phyloP scores from a whole-genome alignment of 371 early-diverging fungal species.

The Paraphysoderma sedebokerense region DNA sequence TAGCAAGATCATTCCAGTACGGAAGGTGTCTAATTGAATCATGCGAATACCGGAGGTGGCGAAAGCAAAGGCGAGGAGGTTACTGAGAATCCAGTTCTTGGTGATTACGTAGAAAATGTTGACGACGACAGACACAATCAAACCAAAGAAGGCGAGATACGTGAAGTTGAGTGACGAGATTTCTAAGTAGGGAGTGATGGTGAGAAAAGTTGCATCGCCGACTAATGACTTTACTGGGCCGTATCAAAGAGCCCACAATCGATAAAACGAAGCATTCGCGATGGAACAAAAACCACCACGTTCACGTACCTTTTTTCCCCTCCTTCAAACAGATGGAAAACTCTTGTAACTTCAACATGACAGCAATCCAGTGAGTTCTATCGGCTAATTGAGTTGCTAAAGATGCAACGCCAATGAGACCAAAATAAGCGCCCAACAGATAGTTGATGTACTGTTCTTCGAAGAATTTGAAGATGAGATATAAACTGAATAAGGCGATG shows the following conservation, averaged over 20 bases:
- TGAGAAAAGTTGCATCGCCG: too few relatives aligned
- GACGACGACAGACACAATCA: slow-evolving; percentile 34
- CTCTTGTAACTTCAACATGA: slow-evolving; percentile 11
- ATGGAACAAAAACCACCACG: too few relatives aligned
- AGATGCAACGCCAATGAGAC: slow-evolving; percentile 60
- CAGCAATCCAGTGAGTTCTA: slow-evolving; percentile 6
- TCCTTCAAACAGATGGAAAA: slow-evolving; percentile 53
- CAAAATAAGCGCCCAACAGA: slow-evolving; percentile 74
- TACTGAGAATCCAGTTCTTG: slow-evolving; percentile 86
- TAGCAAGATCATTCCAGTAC: slow-evolving; percentile 83
- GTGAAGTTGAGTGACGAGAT: slow-evolving; percentile 52
- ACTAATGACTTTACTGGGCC: too few relatives aligned
- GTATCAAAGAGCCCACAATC: too few relatives aligned
- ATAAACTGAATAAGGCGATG: slow-evolving; percentile 59
- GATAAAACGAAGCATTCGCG: too few relatives aligned
- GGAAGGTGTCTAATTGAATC: slow-evolving; percentile 80
- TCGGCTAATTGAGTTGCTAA: slow-evolving; percentile 41
- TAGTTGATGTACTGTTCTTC: slow-evolving; percentile 70
- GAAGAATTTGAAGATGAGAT: slow-evolving; percentile 66
- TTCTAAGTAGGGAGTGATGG: too few relatives aligned
- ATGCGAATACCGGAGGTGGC: slow-evolving; percentile 71
- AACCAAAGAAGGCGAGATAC: slow-evolving; percentile 39
- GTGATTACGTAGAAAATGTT: slow-evolving; percentile 60
- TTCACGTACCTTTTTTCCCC: slow-evolving; percentile 48
- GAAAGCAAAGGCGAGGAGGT: slow-evolving; percentile 75